These are phyloP conservation scores for Kockovaella imperatae DNA, from an alignment of 768 basidiomycete genomes.

Conservation along the genomic window DNA sequence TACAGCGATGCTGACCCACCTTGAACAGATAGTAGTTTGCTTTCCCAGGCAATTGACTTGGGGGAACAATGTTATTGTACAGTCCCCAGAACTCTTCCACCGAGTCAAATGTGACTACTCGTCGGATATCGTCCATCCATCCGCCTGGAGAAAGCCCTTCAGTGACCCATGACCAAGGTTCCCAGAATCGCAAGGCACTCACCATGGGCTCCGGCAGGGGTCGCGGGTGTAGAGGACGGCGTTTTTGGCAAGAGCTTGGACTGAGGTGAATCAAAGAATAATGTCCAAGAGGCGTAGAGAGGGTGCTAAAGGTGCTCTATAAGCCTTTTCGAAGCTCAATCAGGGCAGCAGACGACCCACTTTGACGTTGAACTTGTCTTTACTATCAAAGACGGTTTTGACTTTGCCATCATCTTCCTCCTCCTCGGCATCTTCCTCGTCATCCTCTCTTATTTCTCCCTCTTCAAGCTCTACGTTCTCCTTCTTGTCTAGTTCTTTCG, in stretches of 20 bases:
- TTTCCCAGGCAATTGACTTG: conserved; percentile 83
- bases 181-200: neutral
- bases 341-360: conserved; percentile 49
- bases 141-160: conserved; percentile 48
- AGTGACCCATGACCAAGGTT: neutral
- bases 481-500: conserved; percentile 7
- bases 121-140: conserved; percentile 99
- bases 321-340: neutral
- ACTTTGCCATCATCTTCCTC: conserved; percentile 50
- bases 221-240: conserved; percentile 62
- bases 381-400: conserved; percentile 87
- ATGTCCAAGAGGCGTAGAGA: conserved; percentile 87
- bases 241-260: conserved; percentile 65
- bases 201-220: conserved; percentile 34
- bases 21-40: conserved; percentile 99
- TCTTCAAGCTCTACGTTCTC: conserved; percentile 51
- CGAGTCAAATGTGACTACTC: conserved; percentile 88
- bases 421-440: conserved; percentile 50
- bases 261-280: conserved; percentile 94
- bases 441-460: conserved; percentile 72
- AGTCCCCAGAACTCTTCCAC: conserved; percentile 99
- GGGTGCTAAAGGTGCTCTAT: conserved; percentile 78
- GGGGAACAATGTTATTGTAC: conserved; percentile 96
- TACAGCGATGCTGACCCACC: conserved; percentile 49
- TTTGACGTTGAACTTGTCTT: conserved; percentile 92